These are phyloP conservation scores for Linanthus parryae DNA, from an alignment of 148 eudicot genomes.

Conservation along the genomic window DNA sequence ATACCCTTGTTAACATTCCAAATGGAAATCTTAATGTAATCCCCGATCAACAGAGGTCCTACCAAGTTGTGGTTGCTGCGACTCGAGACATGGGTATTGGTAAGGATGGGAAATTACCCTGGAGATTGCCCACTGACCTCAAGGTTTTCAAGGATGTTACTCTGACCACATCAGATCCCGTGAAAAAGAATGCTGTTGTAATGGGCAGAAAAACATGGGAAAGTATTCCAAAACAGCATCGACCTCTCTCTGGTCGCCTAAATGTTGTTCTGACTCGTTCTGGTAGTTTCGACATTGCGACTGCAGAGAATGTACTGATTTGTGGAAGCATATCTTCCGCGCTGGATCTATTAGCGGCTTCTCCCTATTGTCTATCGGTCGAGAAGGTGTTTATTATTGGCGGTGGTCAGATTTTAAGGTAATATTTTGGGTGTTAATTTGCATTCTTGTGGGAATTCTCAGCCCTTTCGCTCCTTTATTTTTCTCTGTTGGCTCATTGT, in stretches of 20 bases:
- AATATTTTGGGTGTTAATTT: constrained; percentile 3
- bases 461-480: not conserved
- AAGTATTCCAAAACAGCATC: constrained; percentile 56
- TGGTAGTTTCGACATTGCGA: constrained; percentile 32
- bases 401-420: constrained; percentile 87
- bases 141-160: constrained; percentile 84
- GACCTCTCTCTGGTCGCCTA: constrained; percentile 83
- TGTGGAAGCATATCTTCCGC: constrained; percentile 69
- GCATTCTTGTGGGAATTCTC: not conserved
- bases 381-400: constrained; percentile 87
- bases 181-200: constrained; percentile 77
- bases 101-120: constrained; percentile 86
- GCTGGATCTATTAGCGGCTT: constrained; percentile 45
- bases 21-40: constrained; percentile 20
- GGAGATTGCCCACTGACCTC: constrained; percentile 85
- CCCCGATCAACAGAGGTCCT: constrained; percentile 33
- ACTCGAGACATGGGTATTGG: constrained; percentile 89
- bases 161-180: constrained; percentile 47
- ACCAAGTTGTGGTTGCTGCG: constrained; percentile 95
- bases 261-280: constrained; percentile 80
- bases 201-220: constrained; percentile 99
- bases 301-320: constrained; percentile 54
- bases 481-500: constrained; percentile 4
- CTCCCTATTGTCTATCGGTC: constrained; percentile 50
- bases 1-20: constrained; percentile 13